These are phyloP conservation scores for Neurospora sublineolata DNA, from an alignment of 495 filamentous ascomycete genomes.

Conservation along the genomic window DNA sequence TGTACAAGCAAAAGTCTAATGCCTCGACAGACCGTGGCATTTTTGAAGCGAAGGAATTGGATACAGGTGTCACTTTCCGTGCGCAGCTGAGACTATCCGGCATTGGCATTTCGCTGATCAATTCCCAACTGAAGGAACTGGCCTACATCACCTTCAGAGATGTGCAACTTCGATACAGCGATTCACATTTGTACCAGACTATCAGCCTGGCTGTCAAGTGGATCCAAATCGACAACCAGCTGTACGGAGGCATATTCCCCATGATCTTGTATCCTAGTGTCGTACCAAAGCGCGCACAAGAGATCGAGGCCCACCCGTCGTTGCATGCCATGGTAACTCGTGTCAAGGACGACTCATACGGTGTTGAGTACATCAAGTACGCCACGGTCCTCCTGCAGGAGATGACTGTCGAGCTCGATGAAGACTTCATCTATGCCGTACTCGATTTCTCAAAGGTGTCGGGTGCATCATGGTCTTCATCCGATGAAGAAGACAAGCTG, in stretches of 20 bases:
- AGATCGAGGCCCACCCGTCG: slow-evolving; percentile 93
- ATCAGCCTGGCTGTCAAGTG: slow-evolving; percentile 84
- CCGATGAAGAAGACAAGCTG: slow-evolving; percentile 65
- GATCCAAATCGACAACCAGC: slow-evolving; percentile 98
- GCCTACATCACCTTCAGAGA: slow-evolving; percentile 91
- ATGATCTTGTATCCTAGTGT: slow-evolving; percentile 96
- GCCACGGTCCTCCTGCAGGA: slow-evolving; percentile 87
- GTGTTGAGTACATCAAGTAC: slow-evolving; percentile 97
- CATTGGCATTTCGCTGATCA: slow-evolving; percentile 87
- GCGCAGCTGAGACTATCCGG: slow-evolving; percentile 80
- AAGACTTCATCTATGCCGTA: slow-evolving; percentile 94
- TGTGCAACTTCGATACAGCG: slow-evolving; percentile 79
- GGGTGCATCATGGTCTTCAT: slow-evolving; percentile 81
- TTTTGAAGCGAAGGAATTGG: slow-evolving; percentile 87
- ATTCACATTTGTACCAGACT: slow-evolving; percentile 88
- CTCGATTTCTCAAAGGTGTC: slow-evolving; percentile 92
- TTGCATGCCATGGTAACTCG: slow-evolving; percentile 82
- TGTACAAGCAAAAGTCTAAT: slow-evolving; percentile 78
- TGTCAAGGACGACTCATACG: slow-evolving; percentile 96
- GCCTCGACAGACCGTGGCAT: slow-evolving; percentile 45
- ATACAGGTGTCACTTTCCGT: slow-evolving; percentile 77
- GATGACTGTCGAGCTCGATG: slow-evolving; percentile 96
- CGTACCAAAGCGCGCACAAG: slow-evolving; percentile 94
- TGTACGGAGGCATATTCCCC: slow-evolving; percentile 96
- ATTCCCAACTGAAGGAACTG: slow-evolving; percentile 80